A percentile compares a stretch with the other conserved stretches of the same genome.
Evolutionary conservation across 495 filamentous ascomycete genomes (phyloP).

Genomic region (Parmelia sp.): DNA sequence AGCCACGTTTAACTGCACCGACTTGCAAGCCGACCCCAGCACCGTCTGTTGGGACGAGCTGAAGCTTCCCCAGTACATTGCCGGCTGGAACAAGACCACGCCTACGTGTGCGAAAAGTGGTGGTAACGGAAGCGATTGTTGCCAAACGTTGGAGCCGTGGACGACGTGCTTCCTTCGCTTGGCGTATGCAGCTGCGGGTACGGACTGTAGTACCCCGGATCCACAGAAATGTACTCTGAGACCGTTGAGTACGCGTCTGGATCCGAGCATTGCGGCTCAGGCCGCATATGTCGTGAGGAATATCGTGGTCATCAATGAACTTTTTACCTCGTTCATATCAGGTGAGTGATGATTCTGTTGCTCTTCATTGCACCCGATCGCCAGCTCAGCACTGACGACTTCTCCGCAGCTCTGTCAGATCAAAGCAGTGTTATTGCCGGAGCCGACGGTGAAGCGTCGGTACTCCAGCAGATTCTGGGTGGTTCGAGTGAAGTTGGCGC

Average conservation of each 20-base stretch:
- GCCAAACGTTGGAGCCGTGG: neutral
- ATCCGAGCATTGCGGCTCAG: neutral
- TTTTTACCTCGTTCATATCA: neutral
- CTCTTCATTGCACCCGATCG: neutral
- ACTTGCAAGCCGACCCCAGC: neutral
- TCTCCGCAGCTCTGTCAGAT: neutral
- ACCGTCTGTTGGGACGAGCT: neutral
- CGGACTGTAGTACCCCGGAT: neutral
- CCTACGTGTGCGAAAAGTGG: neutral
- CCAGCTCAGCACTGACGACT: neutral
- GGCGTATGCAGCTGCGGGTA: neutral
- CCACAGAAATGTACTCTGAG: neutral
- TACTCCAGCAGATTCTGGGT: neutral
- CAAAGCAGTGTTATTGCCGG: neutral
- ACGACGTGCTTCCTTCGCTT: constrained; percentile 1
- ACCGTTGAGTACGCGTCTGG: neutral
- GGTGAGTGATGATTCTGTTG: neutral
- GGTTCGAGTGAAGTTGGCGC: neutral
- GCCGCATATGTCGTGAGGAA: neutral
- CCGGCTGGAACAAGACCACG: neutral
- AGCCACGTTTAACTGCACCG: neutral
- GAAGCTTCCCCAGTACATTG: neutral
- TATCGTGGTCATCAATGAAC: neutral
- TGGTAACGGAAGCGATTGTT: neutral
- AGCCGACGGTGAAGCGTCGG: neutral